Conservation (phyloP, 2,329 filamentous ascomycete species). For the Alternaria tenuissima region DNA sequence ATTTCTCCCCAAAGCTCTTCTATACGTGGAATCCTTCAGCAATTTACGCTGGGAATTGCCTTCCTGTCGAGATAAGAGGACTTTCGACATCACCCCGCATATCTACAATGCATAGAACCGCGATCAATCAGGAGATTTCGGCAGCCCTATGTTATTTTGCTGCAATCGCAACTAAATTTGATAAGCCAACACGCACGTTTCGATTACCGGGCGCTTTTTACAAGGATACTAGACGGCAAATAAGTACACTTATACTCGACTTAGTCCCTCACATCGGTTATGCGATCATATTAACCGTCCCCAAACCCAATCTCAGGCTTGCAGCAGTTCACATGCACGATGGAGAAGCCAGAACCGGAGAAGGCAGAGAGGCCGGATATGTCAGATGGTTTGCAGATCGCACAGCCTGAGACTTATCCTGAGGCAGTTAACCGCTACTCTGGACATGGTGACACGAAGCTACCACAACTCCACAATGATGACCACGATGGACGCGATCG, state of each 20-base stretch:
- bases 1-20: not conserved
- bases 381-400: conserved; percentile 12
- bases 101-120: not conserved
- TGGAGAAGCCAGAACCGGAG: not conserved
- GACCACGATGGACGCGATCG: not conserved
- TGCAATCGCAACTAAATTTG: not conserved
- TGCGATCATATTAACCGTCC: not conserved
- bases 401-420: conserved; percentile 10
- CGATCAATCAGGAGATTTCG: conserved; percentile 3
- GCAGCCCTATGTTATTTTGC: not conserved
- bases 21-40: not conserved
- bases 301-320: not conserved
- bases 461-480: conserved; percentile 5
- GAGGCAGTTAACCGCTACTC: conserved; percentile 7
- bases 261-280: conserved; percentile 1
- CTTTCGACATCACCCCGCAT: not conserved
- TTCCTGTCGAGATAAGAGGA: not conserved
- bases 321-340: not conserved
- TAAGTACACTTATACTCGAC: conserved; percentile 1
- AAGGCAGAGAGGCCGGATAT: not conserved
- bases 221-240: not conserved
- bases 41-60: not conserved
- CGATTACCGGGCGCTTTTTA: not conserved
- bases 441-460: conserved; percentile 7
- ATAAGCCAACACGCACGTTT: not conserved